These are phyloP conservation scores for Plasmodium berghei DNA, from an alignment of 169 alveolate species.

Conservation along the genomic window DNA sequence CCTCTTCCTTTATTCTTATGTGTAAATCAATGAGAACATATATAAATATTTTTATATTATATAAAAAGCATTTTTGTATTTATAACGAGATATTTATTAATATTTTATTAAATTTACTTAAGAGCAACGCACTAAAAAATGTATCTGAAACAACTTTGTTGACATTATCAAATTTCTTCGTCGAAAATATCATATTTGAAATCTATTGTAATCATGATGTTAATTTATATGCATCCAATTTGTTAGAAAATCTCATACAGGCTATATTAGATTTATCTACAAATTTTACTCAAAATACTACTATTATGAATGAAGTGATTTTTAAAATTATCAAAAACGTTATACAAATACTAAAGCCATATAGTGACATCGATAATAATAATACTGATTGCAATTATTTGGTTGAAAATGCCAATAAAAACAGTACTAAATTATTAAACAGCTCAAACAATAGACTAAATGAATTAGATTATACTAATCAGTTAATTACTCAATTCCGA, in stretches of 20 bases:
- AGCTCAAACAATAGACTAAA: constrained; percentile 2
- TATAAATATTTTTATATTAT: constrained; percentile 69
- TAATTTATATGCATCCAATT: constrained; percentile 69
- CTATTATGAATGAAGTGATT: constrained; percentile 47
- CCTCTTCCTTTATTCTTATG: constrained; percentile 68
- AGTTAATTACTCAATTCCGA: constrained; percentile 46
- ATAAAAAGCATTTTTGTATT: constrained; percentile 58
- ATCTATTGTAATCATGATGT: constrained; percentile 64
- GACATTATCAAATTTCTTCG: constrained; percentile 56
- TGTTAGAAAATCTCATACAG: constrained; percentile 39
- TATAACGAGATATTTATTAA: constrained; percentile 72
- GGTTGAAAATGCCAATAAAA: background rate
- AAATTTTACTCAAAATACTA: constrained; percentile 61
- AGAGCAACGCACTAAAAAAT: constrained; percentile 38
- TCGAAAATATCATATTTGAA: constrained; percentile 71
- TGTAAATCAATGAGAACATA: constrained; percentile 72
- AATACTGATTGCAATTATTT: background rate
- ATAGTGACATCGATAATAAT: background rate
- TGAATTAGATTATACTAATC: constrained; percentile 48
- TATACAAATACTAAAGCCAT: constrained; percentile 49
- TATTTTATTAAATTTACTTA: constrained; percentile 52
- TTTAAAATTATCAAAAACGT: constrained; percentile 63
- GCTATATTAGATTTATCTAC: constrained; percentile 41
- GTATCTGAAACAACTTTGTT: constrained; percentile 61
- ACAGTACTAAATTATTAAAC: background rate